Conservation (phyloP, 495 filamentous ascomycete genomes). For the Hamigera avellanea region DNA sequence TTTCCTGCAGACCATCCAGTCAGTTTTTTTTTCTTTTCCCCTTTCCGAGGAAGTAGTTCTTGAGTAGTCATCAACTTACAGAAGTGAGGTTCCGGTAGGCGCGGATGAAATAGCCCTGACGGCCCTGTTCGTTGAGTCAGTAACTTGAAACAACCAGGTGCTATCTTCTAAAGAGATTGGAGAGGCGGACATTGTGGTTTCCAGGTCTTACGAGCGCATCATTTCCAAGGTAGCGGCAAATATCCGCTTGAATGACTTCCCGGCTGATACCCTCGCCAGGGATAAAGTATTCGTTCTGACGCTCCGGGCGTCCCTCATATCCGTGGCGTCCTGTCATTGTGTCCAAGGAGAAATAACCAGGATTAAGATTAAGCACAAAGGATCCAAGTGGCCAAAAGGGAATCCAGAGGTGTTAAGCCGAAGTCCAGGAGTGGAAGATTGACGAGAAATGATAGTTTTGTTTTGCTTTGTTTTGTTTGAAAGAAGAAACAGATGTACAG, state of each 20-base stretch:
- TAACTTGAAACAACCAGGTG: conserved; percentile 4
- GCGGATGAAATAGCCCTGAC: conserved; percentile 71
- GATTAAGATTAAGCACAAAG: conserved; percentile 23
- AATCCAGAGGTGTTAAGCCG: conserved; percentile 4
- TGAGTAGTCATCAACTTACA: conserved; percentile 41
- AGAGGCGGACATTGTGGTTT: conserved; percentile 58
- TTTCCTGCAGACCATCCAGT: conserved; percentile 45
- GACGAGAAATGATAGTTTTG: conserved; percentile 3
- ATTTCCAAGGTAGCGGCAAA: conserved; percentile 85
- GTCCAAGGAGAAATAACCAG: conserved; percentile 19
- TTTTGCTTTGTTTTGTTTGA: not conserved
- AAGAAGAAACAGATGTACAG: conserved; percentile 9
- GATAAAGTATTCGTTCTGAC: conserved; percentile 78
- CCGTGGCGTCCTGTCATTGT: conserved; percentile 37
- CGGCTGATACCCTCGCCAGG: conserved; percentile 82
- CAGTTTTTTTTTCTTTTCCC: conserved; percentile 10
- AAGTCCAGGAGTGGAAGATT: conserved; percentile 9
- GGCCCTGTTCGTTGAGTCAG: conserved; percentile 43
- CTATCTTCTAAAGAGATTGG: conserved; percentile 4
- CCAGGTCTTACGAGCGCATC: conserved; percentile 85
- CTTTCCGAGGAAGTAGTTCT: too few species aligned
- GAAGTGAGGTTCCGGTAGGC: conserved; percentile 80
- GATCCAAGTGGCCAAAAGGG: conserved; percentile 13
- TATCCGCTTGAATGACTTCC: conserved; percentile 90
- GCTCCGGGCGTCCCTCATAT: conserved; percentile 28